Conservation (phyloP, 2,329 filamentous ascomycete species). For the Aspergillus neotritici region DNA sequence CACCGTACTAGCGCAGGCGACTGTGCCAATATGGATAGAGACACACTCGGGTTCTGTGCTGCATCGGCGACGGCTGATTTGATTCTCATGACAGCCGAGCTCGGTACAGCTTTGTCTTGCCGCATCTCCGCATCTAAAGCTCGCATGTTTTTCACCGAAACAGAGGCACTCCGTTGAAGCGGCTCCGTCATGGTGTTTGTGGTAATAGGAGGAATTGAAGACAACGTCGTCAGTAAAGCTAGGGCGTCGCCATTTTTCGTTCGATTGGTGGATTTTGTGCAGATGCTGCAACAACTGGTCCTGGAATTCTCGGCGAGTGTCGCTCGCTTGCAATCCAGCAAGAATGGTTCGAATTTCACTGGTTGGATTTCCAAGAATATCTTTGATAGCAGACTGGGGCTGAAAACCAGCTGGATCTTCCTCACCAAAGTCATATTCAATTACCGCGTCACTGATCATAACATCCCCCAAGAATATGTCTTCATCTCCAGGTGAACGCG, state of each 20-base stretch:
- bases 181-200: not conserved
- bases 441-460: constrained; percentile 18
- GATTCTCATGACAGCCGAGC: not conserved
- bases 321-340: not conserved
- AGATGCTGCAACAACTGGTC: not conserved
- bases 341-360: not conserved
- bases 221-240: not conserved
- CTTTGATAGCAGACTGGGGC: constrained; percentile 1
- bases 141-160: not conserved
- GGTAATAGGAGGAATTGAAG: not conserved
- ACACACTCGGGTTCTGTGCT: not conserved
- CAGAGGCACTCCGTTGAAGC: not conserved
- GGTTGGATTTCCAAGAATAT: not conserved
- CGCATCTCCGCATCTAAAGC: not conserved
- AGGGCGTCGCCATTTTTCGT: not conserved
- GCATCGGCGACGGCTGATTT: not conserved
- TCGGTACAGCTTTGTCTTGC: not conserved
- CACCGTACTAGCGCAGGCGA: constrained; percentile 8
- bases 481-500: not conserved
- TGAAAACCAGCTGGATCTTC: constrained; percentile 4
- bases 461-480: constrained; percentile 22
- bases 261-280: not conserved
- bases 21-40: constrained; percentile 5
- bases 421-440: constrained; percentile 20
- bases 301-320: not conserved